phyloP scores from a whole-genome alignment of 2,329 filamentous ascomycete genomes.

The Hypomyces perniciosus region DNA sequence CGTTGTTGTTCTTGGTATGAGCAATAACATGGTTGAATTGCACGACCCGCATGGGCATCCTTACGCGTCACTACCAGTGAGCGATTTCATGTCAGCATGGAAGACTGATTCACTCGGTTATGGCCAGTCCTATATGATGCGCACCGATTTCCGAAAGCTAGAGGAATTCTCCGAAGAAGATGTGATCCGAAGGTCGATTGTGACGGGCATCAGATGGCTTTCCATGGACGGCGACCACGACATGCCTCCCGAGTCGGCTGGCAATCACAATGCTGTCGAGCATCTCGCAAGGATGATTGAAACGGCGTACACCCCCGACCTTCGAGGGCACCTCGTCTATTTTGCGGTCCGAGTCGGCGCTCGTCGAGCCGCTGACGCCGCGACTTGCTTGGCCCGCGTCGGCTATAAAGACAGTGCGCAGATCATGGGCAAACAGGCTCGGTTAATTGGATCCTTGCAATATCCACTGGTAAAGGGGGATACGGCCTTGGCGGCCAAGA shows the following conservation, averaged over 20 bases:
- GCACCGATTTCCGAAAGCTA: conserved; percentile 11
- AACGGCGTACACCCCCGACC: neutral
- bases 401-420: conserved; percentile 6
- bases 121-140: conserved; percentile 16
- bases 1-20: conserved; percentile 11
- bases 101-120: conserved; percentile 14
- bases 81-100: conserved; percentile 15
- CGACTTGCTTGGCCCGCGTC: conserved; percentile 13
- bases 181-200: conserved; percentile 12
- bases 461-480: conserved; percentile 13
- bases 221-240: neutral
- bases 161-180: conserved; percentile 13
- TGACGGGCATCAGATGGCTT: conserved; percentile 11
- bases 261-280: conserved; percentile 11
- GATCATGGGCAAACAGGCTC: conserved; percentile 11
- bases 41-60: conserved; percentile 16
- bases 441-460: conserved; percentile 14
- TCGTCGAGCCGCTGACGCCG: conserved; percentile 14
- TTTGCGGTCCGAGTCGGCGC: conserved; percentile 15
- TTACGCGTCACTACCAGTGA: conserved; percentile 14
- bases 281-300: conserved; percentile 12
- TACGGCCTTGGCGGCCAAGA: conserved; percentile 1
- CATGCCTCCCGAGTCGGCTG: conserved; percentile 13
- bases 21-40: conserved; percentile 8
- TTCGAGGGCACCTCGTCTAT: conserved; percentile 9